Evolutionary conservation across 2,329 filamentous ascomycete genomes (phyloP).

Genomic region (Trichoderma polysporum): DNA sequence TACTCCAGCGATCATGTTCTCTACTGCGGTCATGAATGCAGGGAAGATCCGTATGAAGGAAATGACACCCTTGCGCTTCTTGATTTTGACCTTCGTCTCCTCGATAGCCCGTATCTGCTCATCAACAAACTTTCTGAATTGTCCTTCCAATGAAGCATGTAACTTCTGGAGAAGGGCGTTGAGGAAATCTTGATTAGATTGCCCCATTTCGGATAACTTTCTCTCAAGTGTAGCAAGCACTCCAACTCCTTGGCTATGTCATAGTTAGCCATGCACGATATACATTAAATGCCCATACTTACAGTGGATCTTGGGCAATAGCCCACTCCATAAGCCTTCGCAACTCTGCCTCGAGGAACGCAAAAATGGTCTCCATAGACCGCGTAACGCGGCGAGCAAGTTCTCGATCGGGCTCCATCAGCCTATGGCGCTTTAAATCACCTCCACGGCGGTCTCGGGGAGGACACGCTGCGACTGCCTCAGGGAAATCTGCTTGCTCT

Average conservation of each 20-base stretch:
- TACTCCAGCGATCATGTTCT: constrained; percentile 71
- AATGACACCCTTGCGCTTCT: constrained; percentile 96
- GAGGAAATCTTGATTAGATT: constrained; percentile 91
- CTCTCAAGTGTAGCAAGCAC: constrained; percentile 78
- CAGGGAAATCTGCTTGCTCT: constrained; percentile 77
- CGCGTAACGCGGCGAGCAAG: constrained; percentile 82
- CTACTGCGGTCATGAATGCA: constrained; percentile 75
- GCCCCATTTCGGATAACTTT: constrained; percentile 74
- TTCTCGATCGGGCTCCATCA: constrained; percentile 85
- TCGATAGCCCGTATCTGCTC: constrained; percentile 95
- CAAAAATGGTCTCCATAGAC: constrained; percentile 85
- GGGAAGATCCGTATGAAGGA: constrained; percentile 94
- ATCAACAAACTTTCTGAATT: constrained; percentile 87
- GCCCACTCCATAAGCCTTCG: constrained; percentile 83
- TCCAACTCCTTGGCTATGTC: constrained; percentile 77
- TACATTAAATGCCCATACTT: constrained; percentile 42
- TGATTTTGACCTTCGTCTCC: constrained; percentile 98
- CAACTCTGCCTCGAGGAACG: constrained; percentile 76
- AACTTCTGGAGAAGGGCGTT: constrained; percentile 77
- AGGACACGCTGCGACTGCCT: constrained; percentile 65
- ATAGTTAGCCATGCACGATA: constrained; percentile 21
- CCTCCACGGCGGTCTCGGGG: constrained; percentile 69
- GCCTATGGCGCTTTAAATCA: constrained; percentile 70
- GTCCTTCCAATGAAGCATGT: constrained; percentile 68
- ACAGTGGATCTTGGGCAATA: constrained; percentile 76